Percentiles rank a stretch among this genome's conserved stretches.
phyloP scores from a whole-genome alignment of 2,329 filamentous ascomycete genomes.

The Byssothecium circinans region DNA sequence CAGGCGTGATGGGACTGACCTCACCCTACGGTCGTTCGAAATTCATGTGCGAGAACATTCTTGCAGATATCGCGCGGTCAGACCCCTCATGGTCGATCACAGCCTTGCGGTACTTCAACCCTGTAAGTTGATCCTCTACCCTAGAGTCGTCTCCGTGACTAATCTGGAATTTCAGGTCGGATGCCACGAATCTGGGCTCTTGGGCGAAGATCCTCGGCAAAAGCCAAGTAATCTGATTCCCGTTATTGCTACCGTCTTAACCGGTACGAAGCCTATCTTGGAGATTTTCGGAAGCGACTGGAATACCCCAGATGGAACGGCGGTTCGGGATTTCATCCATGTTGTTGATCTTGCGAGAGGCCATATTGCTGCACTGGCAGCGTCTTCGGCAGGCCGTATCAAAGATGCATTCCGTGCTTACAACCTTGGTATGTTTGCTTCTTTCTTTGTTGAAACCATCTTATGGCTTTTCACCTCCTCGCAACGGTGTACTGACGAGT shows the following conservation, averaged over 20 bases:
- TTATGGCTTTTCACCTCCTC: background rate
- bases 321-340: slow-evolving; percentile 69
- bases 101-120: slow-evolving; percentile 68
- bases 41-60: slow-evolving; percentile 68
- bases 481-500: slow-evolving; percentile 13
- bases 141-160: slow-evolving; percentile 7
- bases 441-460: background rate
- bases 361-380: slow-evolving; percentile 62
- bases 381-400: slow-evolving; percentile 35
- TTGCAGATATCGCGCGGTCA: slow-evolving; percentile 62
- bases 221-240: slow-evolving; percentile 67
- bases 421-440: slow-evolving; percentile 40
- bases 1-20: slow-evolving; percentile 60
- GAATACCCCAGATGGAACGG: slow-evolving; percentile 66
- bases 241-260: slow-evolving; percentile 64
- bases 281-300: slow-evolving; percentile 67
- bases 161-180: slow-evolving; percentile 49
- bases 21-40: slow-evolving; percentile 69
- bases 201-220: slow-evolving; percentile 65
- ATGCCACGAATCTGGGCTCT: slow-evolving; percentile 63
- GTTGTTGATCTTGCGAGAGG: slow-evolving; percentile 66
- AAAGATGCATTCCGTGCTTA: slow-evolving; percentile 42
- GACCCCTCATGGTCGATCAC: slow-evolving; percentile 66
- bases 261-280: slow-evolving; percentile 56
- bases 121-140: slow-evolving; percentile 38